phyloP scores from a whole-genome alignment of 345 rosid genomes.

The Lumnitzera littorea region DNA sequence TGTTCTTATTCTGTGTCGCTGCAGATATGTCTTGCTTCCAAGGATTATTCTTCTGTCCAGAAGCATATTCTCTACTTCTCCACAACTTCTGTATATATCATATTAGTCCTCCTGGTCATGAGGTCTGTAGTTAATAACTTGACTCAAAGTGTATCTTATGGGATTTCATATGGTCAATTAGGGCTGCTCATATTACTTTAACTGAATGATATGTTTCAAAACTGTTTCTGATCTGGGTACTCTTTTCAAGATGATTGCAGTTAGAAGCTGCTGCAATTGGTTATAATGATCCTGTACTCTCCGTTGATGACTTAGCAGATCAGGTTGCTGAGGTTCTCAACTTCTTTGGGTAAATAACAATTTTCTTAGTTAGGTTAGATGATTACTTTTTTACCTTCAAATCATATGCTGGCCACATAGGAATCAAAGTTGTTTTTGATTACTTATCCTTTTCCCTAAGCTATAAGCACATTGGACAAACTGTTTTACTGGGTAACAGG shows the following conservation, averaged over 20 bases:
- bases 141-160: neutral
- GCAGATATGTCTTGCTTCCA: constrained; percentile 89
- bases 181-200: neutral
- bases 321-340: constrained; percentile 87
- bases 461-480: too few relatives aligned
- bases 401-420: too few relatives aligned
- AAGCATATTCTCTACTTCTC: constrained; percentile 81
- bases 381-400: too few relatives aligned
- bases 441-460: too few relatives aligned
- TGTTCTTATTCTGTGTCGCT: constrained; percentile 8
- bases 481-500: too few relatives aligned
- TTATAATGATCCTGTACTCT: constrained; percentile 51
- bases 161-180: neutral
- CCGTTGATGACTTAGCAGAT: constrained; percentile 93
- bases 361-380: neutral
- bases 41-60: constrained; percentile 82
- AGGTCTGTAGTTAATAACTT: constrained; percentile 54
- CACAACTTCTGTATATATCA: constrained; percentile 97
- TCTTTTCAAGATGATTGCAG: constrained; percentile 83
- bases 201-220: constrained; percentile 22
- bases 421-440: too few relatives aligned
- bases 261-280: constrained; percentile 71
- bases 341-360: constrained; percentile 67
- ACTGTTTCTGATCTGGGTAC: constrained; percentile 42
- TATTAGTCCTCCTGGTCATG: constrained; percentile 94